These are phyloP conservation scores for Phytophthora lateralis DNA, from an alignment of 352 stramenopile species.

Conservation along the genomic window DNA sequence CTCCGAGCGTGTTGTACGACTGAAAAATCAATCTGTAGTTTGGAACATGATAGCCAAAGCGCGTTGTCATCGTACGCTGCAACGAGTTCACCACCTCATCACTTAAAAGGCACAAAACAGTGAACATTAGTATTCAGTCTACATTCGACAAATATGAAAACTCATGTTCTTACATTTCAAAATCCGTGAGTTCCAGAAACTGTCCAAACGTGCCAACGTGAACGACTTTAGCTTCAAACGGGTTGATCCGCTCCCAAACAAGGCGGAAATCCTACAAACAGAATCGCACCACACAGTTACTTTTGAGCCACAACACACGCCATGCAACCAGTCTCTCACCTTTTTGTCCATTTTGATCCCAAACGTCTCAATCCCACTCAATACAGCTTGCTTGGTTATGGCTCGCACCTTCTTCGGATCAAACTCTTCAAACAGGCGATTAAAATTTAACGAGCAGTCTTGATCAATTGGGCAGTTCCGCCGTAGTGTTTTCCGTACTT, in stretches of 20 bases:
- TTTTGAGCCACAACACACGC: not conserved
- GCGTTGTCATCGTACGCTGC: slow-evolving; percentile 71
- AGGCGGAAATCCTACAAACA: slow-evolving; percentile 55
- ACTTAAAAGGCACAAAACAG: slow-evolving; percentile 29
- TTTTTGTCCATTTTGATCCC: slow-evolving; percentile 81
- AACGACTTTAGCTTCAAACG: slow-evolving; percentile 58
- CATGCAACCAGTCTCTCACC: slow-evolving; percentile 31
- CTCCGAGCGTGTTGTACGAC: slow-evolving; percentile 70
- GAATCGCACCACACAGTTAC: not conserved
- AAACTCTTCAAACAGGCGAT: slow-evolving; percentile 76
- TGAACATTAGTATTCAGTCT: not conserved
- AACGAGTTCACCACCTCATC: slow-evolving; percentile 69
- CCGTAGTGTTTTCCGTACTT: slow-evolving; percentile 72
- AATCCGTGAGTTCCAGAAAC: slow-evolving; percentile 81
- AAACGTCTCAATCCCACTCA: slow-evolving; percentile 63
- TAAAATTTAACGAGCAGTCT: slow-evolving; percentile 77
- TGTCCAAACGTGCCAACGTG: slow-evolving; percentile 56
- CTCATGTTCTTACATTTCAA: slow-evolving; percentile 61
- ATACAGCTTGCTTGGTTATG: slow-evolving; percentile 52
- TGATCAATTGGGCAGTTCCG: slow-evolving; percentile 79
- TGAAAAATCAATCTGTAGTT: slow-evolving; percentile 85
- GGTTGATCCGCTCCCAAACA: slow-evolving; percentile 79
- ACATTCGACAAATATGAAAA: not conserved
- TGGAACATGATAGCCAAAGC: slow-evolving; percentile 58
- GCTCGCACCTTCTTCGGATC: slow-evolving; percentile 67